phyloP scores from a whole-genome alignment of 495 filamentous ascomycete species.

The Hyaloscypha finlandica region DNA sequence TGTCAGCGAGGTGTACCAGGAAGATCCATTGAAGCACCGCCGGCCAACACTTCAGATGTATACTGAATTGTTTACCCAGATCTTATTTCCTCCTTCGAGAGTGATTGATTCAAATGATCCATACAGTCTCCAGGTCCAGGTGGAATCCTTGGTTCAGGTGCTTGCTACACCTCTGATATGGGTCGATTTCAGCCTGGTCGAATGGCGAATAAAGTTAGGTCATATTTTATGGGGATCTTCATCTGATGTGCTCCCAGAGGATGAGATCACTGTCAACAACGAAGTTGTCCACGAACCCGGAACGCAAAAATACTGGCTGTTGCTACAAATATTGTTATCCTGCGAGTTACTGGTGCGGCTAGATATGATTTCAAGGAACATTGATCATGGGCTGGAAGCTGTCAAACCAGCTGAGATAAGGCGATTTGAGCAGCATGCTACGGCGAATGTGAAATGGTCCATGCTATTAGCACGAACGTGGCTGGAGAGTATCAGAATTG shows the following conservation, averaged over 20 bases:
- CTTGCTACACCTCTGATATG: conserved; percentile 61
- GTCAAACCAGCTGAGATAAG: conserved; percentile 61
- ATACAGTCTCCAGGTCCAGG: conserved; percentile 60
- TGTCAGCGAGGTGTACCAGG: conserved; percentile 47
- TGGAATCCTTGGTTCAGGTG: conserved; percentile 55
- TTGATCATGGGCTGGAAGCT: conserved; percentile 45
- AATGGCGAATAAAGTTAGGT: conserved; percentile 79
- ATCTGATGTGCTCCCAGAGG: conserved; percentile 40
- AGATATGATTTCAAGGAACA: conserved; percentile 65
- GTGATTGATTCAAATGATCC: conserved; percentile 58
- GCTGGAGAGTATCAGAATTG: conserved; percentile 69
- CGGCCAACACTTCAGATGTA: conserved; percentile 43
- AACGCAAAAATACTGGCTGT: conserved; percentile 70
- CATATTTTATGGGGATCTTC: conserved; percentile 76
- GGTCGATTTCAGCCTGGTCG: conserved; percentile 77
- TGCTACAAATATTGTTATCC: conserved; percentile 77
- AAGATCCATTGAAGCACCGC: conserved; percentile 30
- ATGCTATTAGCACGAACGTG: conserved; percentile 73
- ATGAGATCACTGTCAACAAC: conserved; percentile 39
- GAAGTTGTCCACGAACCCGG: conserved; percentile 49
- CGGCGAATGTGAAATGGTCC: conserved; percentile 76
- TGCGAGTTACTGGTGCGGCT: conserved; percentile 77
- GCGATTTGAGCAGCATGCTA: conserved; percentile 58
- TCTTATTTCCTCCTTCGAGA: conserved; percentile 58
- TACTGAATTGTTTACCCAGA: conserved; percentile 59